A percentile compares a stretch with the other conserved stretches of the same genome.
phyloP scores from a whole-genome alignment of 208 protist species.

The Acanthamoeba quina region DNA sequence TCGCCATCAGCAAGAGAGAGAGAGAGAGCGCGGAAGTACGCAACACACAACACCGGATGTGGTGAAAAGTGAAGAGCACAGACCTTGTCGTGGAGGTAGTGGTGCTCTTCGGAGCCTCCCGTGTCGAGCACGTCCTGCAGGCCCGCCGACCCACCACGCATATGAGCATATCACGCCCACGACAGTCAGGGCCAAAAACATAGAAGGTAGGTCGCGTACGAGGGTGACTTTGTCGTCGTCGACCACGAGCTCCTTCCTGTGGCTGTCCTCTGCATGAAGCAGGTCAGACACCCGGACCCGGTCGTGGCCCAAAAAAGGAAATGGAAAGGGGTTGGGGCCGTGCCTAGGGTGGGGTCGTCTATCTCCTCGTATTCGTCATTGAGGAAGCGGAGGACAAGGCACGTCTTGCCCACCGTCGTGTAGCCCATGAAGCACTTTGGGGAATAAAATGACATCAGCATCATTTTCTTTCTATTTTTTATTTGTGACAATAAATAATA shows the following conservation, averaged over 20 bases:
- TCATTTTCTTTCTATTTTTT: neutral
- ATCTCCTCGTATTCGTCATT: conserved; percentile 67
- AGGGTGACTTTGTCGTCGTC: conserved; percentile 14
- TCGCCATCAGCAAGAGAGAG: neutral
- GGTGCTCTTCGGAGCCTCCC: conserved; percentile 35
- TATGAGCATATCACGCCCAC: neutral
- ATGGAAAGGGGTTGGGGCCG: neutral
- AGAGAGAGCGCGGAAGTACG: neutral
- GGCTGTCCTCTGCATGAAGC: conserved; percentile 40
- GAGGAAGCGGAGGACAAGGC: conserved; percentile 60
- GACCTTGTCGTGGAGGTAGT: conserved; percentile 57
- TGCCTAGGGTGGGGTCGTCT: conserved; percentile 59
- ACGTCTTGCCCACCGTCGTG: conserved; percentile 60
- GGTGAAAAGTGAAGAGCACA: neutral
- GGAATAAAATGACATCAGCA: neutral
- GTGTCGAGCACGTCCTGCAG: conserved; percentile 47
- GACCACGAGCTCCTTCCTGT: conserved; percentile 11
- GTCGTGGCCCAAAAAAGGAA: neutral
- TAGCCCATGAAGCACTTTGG: conserved; percentile 44
- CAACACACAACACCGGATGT: neutral
- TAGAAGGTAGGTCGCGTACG: neutral
- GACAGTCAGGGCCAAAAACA: neutral
- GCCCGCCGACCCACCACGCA: neutral
- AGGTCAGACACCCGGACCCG: neutral
- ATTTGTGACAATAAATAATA: no score